Conservation (phyloP, 306 rosid genomes). For the Medicago ruthenica region DNA sequence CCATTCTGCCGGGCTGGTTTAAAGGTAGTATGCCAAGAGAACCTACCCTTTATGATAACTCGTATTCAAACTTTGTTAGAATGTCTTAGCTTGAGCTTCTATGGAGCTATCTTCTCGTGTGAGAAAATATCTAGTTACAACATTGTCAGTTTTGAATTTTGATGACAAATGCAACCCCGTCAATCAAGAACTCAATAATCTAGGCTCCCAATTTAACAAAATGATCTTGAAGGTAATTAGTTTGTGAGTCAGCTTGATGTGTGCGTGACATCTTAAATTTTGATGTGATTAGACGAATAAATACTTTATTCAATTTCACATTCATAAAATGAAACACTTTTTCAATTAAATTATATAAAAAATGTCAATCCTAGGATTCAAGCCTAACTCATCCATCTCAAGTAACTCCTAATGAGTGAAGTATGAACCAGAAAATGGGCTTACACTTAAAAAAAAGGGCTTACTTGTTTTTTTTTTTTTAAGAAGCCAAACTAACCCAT, state of each 20-base stretch:
- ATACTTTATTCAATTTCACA: neutral
- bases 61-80: too few species aligned
- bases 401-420: neutral
- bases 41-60: too few species aligned
- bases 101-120: neutral
- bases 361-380: neutral
- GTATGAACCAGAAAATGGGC: neutral
- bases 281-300: neutral
- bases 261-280: neutral
- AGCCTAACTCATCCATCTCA: neutral
- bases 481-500: neutral
- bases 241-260: too few species aligned
- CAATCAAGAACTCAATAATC: too few species aligned
- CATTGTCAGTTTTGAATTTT: neutral
- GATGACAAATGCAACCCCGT: neutral
- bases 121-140: neutral
- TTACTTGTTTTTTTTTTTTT: neutral
- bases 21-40: too few species aligned
- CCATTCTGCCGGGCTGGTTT: too few species aligned
- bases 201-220: too few species aligned
- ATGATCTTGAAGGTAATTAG: too few species aligned
- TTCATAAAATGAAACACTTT: neutral
- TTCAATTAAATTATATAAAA: neutral
- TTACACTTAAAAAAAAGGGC: neutral
- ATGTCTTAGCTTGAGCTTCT: too few species aligned